A percentile compares a stretch with the other conserved stretches of the same genome.
Conservation (phyloP, 2,329 filamentous ascomycete genomes). For the Neobulgaria alba region DNA sequence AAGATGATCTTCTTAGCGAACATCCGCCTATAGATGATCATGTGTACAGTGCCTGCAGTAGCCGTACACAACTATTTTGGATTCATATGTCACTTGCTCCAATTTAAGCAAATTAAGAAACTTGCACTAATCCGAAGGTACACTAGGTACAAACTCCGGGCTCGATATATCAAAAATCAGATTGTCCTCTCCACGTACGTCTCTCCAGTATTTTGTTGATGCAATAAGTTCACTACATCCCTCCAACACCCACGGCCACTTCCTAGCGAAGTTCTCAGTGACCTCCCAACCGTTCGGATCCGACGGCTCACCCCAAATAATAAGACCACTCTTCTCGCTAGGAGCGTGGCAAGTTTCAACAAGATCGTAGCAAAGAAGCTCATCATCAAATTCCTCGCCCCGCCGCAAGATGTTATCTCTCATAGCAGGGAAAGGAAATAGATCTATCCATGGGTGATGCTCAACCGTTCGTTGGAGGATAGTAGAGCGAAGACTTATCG, state of each 20-base stretch:
- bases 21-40: too few species aligned
- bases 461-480: slow-evolving; percentile 22
- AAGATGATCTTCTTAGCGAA: too few species aligned
- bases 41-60: too few species aligned
- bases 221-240: slow-evolving; percentile 28
- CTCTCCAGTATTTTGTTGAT: slow-evolving; percentile 31
- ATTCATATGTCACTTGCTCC: too few species aligned
- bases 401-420: slow-evolving; percentile 28
- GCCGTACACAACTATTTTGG: too few species aligned
- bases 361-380: slow-evolving; percentile 18
- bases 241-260: slow-evolving; percentile 30
- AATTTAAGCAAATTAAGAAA: too few species aligned
- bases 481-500: slow-evolving; percentile 24
- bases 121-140: too few species aligned
- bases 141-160: too few species aligned
- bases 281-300: slow-evolving; percentile 32
- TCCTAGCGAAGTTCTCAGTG: slow-evolving; percentile 29
- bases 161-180: slow-evolving; percentile 8
- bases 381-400: slow-evolving; percentile 17
- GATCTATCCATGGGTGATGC: slow-evolving; percentile 33
- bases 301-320: slow-evolving; percentile 31
- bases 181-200: slow-evolving; percentile 27
- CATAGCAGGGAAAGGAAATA: slow-evolving; percentile 30
- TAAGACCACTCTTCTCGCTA: slow-evolving; percentile 18
- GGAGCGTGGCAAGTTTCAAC: slow-evolving; percentile 10